Evolutionary conservation across 2,329 filamentous ascomycete species (phyloP).

Genomic region (Didymella lethalis): DNA sequence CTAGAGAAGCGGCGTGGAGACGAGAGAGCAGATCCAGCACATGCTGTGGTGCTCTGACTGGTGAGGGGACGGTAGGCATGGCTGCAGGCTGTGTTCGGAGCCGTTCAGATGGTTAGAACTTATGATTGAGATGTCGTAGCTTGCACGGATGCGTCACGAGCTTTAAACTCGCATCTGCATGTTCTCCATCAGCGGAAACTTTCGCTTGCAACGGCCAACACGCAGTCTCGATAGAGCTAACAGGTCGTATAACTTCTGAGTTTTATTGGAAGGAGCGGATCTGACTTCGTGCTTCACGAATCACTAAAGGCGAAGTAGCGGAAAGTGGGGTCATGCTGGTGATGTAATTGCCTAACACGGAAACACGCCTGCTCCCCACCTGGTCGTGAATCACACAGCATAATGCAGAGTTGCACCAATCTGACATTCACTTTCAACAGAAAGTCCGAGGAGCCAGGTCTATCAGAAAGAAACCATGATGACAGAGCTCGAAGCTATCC

Average conservation of each 20-base stretch:
- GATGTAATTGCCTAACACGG: background rate
- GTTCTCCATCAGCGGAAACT: background rate
- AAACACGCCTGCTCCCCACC: background rate
- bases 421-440: no score
- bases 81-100: background rate
- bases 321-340: background rate
- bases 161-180: no score
- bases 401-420: background rate
- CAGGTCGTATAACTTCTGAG: no score
- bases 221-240: no score
- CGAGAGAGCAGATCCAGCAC: constrained; percentile 12
- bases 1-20: constrained; percentile 12
- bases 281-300: background rate
- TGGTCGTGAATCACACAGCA: background rate
- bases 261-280: background rate
- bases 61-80: background rate
- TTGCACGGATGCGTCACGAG: no score
- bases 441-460: no score
- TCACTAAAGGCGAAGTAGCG: background rate
- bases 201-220: background rate
- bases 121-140: no score
- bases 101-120: no score
- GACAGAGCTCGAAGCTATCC: no score
- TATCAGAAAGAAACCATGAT: no score
- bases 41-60: background rate